Evolutionary conservation across 225 moss, liverwort and hornwort species (phyloP).

Genomic region (Pseudoscleropodium purum): DNA sequence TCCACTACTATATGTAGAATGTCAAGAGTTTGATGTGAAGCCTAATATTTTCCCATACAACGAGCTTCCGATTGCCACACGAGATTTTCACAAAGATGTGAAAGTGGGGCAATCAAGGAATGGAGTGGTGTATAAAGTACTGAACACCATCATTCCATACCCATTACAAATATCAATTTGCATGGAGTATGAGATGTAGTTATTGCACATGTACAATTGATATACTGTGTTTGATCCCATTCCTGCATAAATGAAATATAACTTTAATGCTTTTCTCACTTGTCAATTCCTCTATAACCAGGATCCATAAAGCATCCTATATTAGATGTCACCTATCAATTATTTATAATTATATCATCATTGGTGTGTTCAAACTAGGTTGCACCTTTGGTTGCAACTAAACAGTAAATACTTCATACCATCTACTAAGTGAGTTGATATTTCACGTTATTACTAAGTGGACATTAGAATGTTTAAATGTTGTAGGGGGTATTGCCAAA

Average conservation of each 20-base stretch:
- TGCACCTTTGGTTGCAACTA: background rate
- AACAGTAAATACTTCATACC: too few relatives aligned
- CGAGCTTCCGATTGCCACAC: background rate
- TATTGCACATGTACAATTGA: too few relatives aligned
- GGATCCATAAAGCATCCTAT: background rate
- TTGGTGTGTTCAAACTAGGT: background rate
- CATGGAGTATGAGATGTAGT: background rate
- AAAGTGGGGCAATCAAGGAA: accelerated
- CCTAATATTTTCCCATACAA: background rate
- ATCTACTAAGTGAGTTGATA: background rate
- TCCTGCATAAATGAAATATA: background rate
- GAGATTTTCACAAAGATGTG: background rate
- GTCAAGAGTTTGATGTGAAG: background rate
- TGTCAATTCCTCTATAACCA: background rate
- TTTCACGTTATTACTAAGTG: background rate
- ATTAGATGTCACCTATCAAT: too few relatives aligned
- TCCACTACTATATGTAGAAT: background rate
- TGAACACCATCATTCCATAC: background rate
- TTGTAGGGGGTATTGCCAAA: background rate
- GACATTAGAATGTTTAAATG: background rate
- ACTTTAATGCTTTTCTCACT: background rate
- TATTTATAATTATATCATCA: background rate
- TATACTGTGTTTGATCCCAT: accelerated
- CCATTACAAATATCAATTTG: background rate
- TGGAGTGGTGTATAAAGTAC: background rate